These are phyloP conservation scores for Zygoascus tannicola DNA, from an alignment of 805 yeast genomes.

Conservation along the genomic window DNA sequence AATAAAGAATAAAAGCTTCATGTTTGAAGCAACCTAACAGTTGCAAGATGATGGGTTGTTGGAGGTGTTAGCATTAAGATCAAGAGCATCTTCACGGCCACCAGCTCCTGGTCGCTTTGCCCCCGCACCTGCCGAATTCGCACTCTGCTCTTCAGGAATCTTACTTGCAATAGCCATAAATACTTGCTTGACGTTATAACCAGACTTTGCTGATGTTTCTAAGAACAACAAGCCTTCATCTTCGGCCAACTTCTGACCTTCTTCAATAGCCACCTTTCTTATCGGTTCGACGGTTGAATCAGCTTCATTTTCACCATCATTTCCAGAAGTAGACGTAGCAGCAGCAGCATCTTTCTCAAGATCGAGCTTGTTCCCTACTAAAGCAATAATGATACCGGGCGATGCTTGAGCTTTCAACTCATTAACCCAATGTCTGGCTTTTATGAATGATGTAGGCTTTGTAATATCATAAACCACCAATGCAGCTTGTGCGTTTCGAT, in stretches of 20 bases:
- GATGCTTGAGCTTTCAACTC: conserved; percentile 92
- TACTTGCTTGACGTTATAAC: conserved; percentile 81
- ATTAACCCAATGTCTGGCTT: conserved; percentile 97
- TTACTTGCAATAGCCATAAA: conserved; percentile 82
- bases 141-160: conserved; percentile 53
- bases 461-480: conserved; percentile 92
- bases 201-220: conserved; percentile 79
- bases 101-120: conserved; percentile 3
- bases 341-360: conserved; percentile 37
- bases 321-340: conserved; percentile 22
- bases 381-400: conserved; percentile 84
- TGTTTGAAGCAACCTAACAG: too few relatives aligned
- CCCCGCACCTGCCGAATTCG: conserved; percentile 2
- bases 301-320: conserved; percentile 19
- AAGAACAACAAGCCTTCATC: conserved; percentile 67
- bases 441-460: conserved; percentile 86
- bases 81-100: conserved; percentile 15
- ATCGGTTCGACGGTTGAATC: conserved; percentile 34
- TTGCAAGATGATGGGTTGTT: conserved; percentile 9
- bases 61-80: conserved; percentile 5
- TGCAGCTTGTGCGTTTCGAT: conserved; percentile 95
- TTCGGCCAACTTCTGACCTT: conserved; percentile 78
- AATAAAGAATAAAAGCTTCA: too few relatives aligned
- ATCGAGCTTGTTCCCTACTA: conserved; percentile 90
- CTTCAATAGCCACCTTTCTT: conserved; percentile 76